phyloP scores from a whole-genome alignment of 2,329 filamentous ascomycete genomes.

The Aspergillus ustus region DNA sequence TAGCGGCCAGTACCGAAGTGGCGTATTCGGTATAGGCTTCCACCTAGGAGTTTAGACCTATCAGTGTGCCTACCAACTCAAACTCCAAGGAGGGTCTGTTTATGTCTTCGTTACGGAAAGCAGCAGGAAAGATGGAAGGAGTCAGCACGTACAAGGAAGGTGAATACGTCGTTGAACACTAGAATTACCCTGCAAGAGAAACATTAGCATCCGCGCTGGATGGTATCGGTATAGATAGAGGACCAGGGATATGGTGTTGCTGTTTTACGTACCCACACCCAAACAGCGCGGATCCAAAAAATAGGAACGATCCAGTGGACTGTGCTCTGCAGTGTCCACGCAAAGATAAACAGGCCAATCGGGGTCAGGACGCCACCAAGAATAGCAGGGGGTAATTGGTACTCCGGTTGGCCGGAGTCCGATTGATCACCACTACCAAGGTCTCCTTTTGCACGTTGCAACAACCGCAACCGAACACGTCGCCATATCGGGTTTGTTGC shows the following conservation, averaged over 20 bases:
- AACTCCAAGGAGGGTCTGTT: too few relatives aligned
- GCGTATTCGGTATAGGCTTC: too few relatives aligned
- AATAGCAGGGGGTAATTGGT: slow-evolving; percentile 73
- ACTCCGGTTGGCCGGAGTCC: slow-evolving; percentile 70
- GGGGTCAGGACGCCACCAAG: slow-evolving; percentile 73
- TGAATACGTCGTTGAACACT: not conserved
- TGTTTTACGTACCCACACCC: slow-evolving; percentile 68
- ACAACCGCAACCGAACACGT: not conserved
- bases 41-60: too few relatives aligned
- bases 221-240: not conserved
- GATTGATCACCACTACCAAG: too few relatives aligned
- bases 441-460: too few relatives aligned
- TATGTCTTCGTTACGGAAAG: too few relatives aligned
- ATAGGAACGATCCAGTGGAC: slow-evolving; percentile 77
- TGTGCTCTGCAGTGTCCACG: slow-evolving; percentile 72
- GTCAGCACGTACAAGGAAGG: not conserved
- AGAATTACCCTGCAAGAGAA: not conserved
- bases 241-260: too few relatives aligned
- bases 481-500: not conserved
- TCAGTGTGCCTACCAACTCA: too few relatives aligned
- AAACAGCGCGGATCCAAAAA: slow-evolving; percentile 71
- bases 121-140: too few relatives aligned
- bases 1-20: slow-evolving; percentile 71
- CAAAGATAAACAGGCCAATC: slow-evolving; percentile 81
- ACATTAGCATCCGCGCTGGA: slow-evolving; percentile 57